Percentiles rank a stretch among this genome's conserved stretches.
These are phyloP conservation scores for Kalmusia sp. DNA, from an alignment of 2,329 filamentous ascomycete species.

Conservation along the genomic window DNA sequence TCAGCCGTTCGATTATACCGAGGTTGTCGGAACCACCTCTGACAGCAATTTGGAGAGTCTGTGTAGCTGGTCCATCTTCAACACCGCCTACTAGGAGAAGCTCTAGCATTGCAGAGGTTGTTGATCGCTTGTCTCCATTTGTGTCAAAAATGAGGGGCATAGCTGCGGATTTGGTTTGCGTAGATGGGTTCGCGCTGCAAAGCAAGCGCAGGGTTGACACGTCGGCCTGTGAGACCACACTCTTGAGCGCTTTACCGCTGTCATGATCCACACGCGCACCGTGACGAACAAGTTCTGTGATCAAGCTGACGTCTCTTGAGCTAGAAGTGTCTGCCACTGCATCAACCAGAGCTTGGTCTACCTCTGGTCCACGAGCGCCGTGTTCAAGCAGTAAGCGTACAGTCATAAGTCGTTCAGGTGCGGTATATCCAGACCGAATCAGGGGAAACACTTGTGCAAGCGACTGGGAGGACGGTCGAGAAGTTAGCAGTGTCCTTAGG, in stretches of 20 bases:
- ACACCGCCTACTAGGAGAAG: constrained; percentile 31
- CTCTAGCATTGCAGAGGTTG: constrained; percentile 35
- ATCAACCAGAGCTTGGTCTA: constrained; percentile 38
- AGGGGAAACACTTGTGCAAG: constrained; percentile 33
- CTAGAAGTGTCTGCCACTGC: constrained; percentile 33
- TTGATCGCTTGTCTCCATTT: constrained; percentile 27
- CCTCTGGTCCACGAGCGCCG: constrained; percentile 35
- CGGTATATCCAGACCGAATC: constrained; percentile 22
- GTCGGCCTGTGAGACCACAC: constrained; percentile 39
- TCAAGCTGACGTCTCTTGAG: constrained; percentile 31
- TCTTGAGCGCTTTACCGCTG: constrained; percentile 30
- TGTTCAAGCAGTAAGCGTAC: constrained; percentile 30
- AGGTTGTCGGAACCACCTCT: constrained; percentile 38
- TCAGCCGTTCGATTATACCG: constrained; percentile 39
- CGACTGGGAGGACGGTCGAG: constrained; percentile 26
- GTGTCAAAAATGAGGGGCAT: constrained; percentile 38
- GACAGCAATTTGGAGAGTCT: constrained; percentile 35
- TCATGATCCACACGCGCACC: constrained; percentile 34
- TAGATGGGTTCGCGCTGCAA: constrained; percentile 28
- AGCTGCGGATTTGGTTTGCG: constrained; percentile 29
- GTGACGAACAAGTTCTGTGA: constrained; percentile 32
- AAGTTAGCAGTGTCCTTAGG: constrained; percentile 27
- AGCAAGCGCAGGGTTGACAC: constrained; percentile 33
- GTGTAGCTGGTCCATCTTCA: constrained; percentile 29
- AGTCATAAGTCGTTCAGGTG: constrained; percentile 30